Percentiles rank a stretch among this genome's conserved stretches.
Conservation (phyloP, 306 rosid genomes). For the Quillaja saponaria region DNA sequence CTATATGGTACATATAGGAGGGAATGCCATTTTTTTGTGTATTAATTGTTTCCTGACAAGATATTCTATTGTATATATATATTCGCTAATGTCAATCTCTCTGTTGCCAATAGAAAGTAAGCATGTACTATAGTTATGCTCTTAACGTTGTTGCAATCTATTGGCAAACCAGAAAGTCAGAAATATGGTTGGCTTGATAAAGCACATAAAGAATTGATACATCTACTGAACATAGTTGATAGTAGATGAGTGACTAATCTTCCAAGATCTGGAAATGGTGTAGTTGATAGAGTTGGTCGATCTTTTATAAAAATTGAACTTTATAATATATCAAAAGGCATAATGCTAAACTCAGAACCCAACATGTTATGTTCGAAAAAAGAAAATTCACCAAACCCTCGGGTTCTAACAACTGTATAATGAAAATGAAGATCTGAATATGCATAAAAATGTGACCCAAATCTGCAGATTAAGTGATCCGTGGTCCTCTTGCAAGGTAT, state of each 20-base stretch:
- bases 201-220: too few relatives aligned
- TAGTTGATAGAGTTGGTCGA: not conserved
- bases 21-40: slow-evolving; percentile 8
- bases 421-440: too few relatives aligned
- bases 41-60: slow-evolving; percentile 2
- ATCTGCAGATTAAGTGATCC: slow-evolving; percentile 3
- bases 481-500: not conserved
- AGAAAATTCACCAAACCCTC: too few relatives aligned
- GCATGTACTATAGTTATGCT: too few relatives aligned
- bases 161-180: too few relatives aligned
- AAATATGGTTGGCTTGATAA: too few relatives aligned
- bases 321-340: too few relatives aligned
- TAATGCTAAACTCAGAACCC: not conserved
- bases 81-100: not conserved
- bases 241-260: not conserved
- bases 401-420: too few relatives aligned
- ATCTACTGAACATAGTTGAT: too few relatives aligned
- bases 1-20: not conserved
- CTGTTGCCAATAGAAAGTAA: too few relatives aligned
- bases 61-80: slow-evolving; percentile 22
- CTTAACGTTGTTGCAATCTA: too few relatives aligned
- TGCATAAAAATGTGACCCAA: not conserved
- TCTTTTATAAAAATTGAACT: not conserved
- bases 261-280: not conserved
- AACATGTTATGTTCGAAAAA: too few relatives aligned